A percentile compares a stretch with the other conserved stretches of the same genome.
Conservation (phyloP, 1,139 yeast genomes). For the Blastobotrys persicus region DNA sequence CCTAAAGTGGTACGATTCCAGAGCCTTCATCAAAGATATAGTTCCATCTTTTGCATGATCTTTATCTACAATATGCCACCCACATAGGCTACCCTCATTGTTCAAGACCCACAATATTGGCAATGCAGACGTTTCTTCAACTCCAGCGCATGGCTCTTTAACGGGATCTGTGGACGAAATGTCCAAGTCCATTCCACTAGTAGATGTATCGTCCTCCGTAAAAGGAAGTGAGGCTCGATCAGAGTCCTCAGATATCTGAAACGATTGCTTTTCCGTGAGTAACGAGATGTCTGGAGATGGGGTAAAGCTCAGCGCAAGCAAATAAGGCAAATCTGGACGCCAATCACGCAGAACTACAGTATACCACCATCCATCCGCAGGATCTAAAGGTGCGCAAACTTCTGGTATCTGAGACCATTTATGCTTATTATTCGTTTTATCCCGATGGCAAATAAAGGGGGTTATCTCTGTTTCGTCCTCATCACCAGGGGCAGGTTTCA, state of each 20-base stretch:
- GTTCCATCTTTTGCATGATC: neutral
- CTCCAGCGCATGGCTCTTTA: conserved; percentile 54
- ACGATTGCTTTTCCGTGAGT: conserved; percentile 36
- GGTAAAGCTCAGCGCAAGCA: conserved; percentile 55
- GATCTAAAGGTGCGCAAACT: conserved; percentile 59
- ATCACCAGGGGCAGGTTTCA: neutral
- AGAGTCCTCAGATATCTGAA: conserved; percentile 59
- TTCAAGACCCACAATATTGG: conserved; percentile 66
- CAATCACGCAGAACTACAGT: conserved; percentile 45
- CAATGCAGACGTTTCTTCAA: conserved; percentile 52
- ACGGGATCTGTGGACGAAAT: conserved; percentile 46
- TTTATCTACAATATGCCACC: conserved; percentile 58
- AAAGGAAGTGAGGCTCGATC: conserved; percentile 72
- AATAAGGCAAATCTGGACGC: conserved; percentile 36
- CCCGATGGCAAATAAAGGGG: conserved; percentile 10
- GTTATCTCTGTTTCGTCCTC: conserved; percentile 13
- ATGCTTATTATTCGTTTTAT: conserved; percentile 7
- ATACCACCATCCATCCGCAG: conserved; percentile 53
- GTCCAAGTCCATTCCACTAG: conserved; percentile 68
- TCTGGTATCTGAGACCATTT: conserved; percentile 42
- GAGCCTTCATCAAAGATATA: conserved; percentile 6
- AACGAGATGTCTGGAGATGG: conserved; percentile 61
- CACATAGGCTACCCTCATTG: conserved; percentile 57
- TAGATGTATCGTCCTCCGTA: conserved; percentile 65
- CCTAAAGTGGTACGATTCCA: conserved; percentile 6